These are phyloP conservation scores for Blastobotrys apis DNA, from an alignment of 1,139 yeast genomes.

Conservation along the genomic window DNA sequence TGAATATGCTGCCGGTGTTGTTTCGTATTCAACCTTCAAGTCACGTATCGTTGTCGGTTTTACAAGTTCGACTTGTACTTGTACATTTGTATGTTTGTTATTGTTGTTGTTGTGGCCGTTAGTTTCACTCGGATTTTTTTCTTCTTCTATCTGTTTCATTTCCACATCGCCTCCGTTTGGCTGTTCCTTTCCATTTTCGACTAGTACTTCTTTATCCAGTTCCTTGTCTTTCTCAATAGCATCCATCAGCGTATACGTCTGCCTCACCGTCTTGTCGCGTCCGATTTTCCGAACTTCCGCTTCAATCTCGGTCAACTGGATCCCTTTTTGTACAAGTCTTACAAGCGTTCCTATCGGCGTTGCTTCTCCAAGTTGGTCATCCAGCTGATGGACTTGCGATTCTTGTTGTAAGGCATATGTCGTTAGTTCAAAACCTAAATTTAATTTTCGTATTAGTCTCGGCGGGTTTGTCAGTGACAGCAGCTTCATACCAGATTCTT, in stretches of 20 bases:
- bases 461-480: too few species aligned
- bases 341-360: slow-evolving; percentile 75
- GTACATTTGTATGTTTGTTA: background rate
- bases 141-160: slow-evolving; percentile 8
- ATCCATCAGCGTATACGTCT: slow-evolving; percentile 37
- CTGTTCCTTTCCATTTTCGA: background rate
- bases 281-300: slow-evolving; percentile 41
- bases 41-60: slow-evolving; percentile 11
- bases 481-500: slow-evolving; percentile 74
- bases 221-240: slow-evolving; percentile 31
- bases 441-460: slow-evolving; percentile 8
- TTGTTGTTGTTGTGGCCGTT: background rate
- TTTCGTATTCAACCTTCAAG: slow-evolving; percentile 13
- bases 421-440: slow-evolving; percentile 54
- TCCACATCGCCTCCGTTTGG: slow-evolving; percentile 4
- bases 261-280: slow-evolving; percentile 25
- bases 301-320: slow-evolving; percentile 60
- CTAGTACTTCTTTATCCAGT: slow-evolving; percentile 18
- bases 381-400: slow-evolving; percentile 57
- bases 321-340: slow-evolving; percentile 78
- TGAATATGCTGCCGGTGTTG: slow-evolving; percentile 21
- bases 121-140: slow-evolving; percentile 3
- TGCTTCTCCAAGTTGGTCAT: slow-evolving; percentile 44
- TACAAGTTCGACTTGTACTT: slow-evolving; percentile 7
- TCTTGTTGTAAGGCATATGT: slow-evolving; percentile 82